phyloP scores from a whole-genome alignment of 495 filamentous ascomycete genomes.

The Cudoniella acicularis region DNA sequence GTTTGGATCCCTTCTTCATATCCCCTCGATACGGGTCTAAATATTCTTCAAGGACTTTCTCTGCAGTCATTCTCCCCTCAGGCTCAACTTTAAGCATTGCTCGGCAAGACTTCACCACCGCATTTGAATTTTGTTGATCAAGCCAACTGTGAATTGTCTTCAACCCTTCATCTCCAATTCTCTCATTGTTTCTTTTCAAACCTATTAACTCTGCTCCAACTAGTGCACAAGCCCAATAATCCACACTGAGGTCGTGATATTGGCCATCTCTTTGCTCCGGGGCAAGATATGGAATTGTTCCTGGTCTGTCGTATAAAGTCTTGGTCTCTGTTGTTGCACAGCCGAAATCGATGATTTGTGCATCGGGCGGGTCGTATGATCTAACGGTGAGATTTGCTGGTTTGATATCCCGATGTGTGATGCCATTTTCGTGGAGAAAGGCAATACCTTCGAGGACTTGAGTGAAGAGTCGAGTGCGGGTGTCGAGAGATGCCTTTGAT shows the following conservation, averaged over 20 bases:
- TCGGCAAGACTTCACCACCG: not conserved
- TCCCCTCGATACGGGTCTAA: not conserved
- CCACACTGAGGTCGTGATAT: slow-evolving; percentile 14
- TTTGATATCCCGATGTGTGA: slow-evolving; percentile 20
- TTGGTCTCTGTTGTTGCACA: slow-evolving; percentile 12
- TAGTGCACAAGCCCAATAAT: slow-evolving; percentile 17
- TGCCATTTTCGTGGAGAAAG: slow-evolving; percentile 15
- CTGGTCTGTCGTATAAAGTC: slow-evolving; percentile 16
- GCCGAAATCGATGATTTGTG: slow-evolving; percentile 24
- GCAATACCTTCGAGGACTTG: slow-evolving; percentile 22
- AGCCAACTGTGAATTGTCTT: slow-evolving; percentile 10
- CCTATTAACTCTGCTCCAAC: slow-evolving; percentile 14
- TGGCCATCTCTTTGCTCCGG: slow-evolving; percentile 17
- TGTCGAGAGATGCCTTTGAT: slow-evolving; percentile 13
- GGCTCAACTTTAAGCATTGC: slow-evolving; percentile 11
- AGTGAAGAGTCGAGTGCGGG: slow-evolving; percentile 15
- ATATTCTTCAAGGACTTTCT: not conserved
- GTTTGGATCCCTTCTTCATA: not conserved
- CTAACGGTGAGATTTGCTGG: slow-evolving; percentile 19
- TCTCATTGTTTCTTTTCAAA: not conserved
- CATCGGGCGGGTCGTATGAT: slow-evolving; percentile 21
- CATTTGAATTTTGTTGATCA: slow-evolving; percentile 1
- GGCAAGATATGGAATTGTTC: slow-evolving; percentile 25
- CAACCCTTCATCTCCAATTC: not conserved
- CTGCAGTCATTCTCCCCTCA: slow-evolving; percentile 7